These are phyloP conservation scores for Rubia peregrina DNA, from an alignment of 305 asterid genomes.

Conservation along the genomic window DNA sequence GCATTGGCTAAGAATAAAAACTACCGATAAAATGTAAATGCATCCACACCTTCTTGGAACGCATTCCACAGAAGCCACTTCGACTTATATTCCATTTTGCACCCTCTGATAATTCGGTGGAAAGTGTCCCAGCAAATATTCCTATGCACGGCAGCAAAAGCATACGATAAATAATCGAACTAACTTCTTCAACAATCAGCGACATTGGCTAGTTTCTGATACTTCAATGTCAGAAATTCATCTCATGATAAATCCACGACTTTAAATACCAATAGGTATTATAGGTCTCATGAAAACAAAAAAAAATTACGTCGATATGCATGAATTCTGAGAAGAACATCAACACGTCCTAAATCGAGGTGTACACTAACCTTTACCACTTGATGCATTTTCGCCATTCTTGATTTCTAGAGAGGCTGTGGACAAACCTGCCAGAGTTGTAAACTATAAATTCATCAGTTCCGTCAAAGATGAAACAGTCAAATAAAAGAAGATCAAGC, in stretches of 20 bases:
- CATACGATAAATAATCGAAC: conserved; percentile 8
- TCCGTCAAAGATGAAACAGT: neutral
- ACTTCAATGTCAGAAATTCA: neutral
- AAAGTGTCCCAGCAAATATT: conserved; percentile 82
- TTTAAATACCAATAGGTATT: too few relatives aligned
- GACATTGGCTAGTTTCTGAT: neutral
- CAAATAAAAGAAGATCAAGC: neutral
- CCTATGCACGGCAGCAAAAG: conserved; percentile 33
- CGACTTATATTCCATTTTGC: conserved; percentile 80
- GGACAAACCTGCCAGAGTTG: conserved; percentile 59
- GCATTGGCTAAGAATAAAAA: neutral
- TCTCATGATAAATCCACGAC: neutral
- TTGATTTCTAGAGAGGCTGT: conserved; percentile 79
- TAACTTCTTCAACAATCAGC: neutral
- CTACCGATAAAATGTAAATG: neutral
- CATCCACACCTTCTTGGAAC: conserved; percentile 78
- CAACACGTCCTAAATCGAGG: neutral
- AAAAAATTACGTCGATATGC: neutral
- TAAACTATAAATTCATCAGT: conserved; percentile 15
- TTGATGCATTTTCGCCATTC: conserved; percentile 46
- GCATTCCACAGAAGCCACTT: conserved; percentile 97
- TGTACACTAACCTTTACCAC: conserved; percentile 47
- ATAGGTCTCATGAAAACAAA: neutral
- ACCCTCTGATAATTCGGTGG: conserved; percentile 65
- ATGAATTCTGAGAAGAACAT: neutral